Conservation (phyloP, 1,139 yeast species). For the Kurtzmaniella quercitrusa region DNA sequence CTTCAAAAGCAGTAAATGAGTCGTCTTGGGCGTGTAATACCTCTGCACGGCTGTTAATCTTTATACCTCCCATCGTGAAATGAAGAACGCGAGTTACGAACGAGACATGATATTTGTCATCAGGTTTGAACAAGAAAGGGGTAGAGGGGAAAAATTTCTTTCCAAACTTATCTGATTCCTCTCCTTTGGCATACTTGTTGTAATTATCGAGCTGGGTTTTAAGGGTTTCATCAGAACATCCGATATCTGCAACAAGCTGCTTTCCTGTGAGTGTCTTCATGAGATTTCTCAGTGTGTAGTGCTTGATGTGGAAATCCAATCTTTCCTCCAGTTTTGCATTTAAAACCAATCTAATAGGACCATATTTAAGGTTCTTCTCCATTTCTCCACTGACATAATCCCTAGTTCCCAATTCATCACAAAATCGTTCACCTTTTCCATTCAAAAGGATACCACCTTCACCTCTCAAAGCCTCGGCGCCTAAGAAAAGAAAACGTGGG, state of each 20-base stretch:
- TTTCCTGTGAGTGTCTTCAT: conserved; percentile 51
- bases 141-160: conserved; percentile 50
- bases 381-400: conserved; percentile 65
- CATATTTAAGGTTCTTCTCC: conserved; percentile 43
- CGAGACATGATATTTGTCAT: conserved; percentile 43
- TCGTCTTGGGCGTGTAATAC: conserved; percentile 43
- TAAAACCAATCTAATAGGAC: conserved; percentile 50
- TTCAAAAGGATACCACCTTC: conserved; percentile 72
- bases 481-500: conserved; percentile 60
- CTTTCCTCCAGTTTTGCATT: conserved; percentile 41
- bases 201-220: conserved; percentile 39
- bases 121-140: conserved; percentile 33
- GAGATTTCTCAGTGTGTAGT: conserved; percentile 63
- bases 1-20: conserved; percentile 40
- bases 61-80: conserved; percentile 85
- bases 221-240: conserved; percentile 26
- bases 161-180: conserved; percentile 43
- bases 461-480: conserved; percentile 77
- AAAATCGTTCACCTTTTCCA: conserved; percentile 61
- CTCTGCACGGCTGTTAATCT: conserved; percentile 55
- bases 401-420: conserved; percentile 67
- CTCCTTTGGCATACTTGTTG: conserved; percentile 43
- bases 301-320: conserved; percentile 56
- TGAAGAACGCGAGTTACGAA: conserved; percentile 74
- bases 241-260: conserved; percentile 46